A percentile compares a stretch with the other conserved stretches of the same genome.
These are phyloP conservation scores for Candida ortonii DNA, from an alignment of 805 yeast species.

Conservation along the genomic window DNA sequence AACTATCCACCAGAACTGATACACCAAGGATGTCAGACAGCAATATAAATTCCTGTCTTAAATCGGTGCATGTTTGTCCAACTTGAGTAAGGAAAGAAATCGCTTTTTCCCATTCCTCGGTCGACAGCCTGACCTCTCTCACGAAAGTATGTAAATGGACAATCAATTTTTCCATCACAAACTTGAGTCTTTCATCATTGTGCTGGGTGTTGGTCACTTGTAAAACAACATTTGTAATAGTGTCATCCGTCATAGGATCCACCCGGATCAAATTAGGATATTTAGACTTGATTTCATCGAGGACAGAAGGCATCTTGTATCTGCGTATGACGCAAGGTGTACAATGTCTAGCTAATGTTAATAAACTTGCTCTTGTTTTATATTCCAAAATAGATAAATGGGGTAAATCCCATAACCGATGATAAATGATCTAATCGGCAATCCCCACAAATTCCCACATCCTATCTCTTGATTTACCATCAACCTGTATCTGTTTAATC, in stretches of 20 bases:
- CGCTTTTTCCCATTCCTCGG: constrained; percentile 11
- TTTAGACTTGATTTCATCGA: constrained; percentile 3
- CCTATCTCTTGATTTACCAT: too few relatives aligned
- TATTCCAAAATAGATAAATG: too few relatives aligned
- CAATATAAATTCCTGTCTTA: constrained; percentile 9
- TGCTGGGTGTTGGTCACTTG: constrained; percentile 10
- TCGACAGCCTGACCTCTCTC: constrained; percentile 10
- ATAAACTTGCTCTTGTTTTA: too few relatives aligned
- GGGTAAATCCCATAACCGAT: too few relatives aligned
- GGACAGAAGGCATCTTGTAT: constrained; percentile 4
- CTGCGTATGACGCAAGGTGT: too few relatives aligned
- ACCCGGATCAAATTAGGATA: constrained; percentile 11
- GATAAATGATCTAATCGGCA: too few relatives aligned
- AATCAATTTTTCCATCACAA: constrained; percentile 4
- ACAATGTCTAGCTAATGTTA: too few relatives aligned
- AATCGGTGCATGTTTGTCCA: constrained; percentile 12
- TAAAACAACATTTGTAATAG: constrained; percentile 10
- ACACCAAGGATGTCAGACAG: constrained; percentile 9
- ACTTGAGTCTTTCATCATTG: constrained; percentile 5
- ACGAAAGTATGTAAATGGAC: constrained; percentile 6
- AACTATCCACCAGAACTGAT: constrained; percentile 10
- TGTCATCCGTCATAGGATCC: constrained; percentile 11
- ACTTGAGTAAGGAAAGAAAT: constrained; percentile 8
- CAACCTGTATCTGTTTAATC: too few relatives aligned
- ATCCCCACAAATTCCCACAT: too few relatives aligned